These are phyloP conservation scores for Clohesyomyces aquaticus DNA, from an alignment of 495 filamentous ascomycete genomes.

Conservation along the genomic window DNA sequence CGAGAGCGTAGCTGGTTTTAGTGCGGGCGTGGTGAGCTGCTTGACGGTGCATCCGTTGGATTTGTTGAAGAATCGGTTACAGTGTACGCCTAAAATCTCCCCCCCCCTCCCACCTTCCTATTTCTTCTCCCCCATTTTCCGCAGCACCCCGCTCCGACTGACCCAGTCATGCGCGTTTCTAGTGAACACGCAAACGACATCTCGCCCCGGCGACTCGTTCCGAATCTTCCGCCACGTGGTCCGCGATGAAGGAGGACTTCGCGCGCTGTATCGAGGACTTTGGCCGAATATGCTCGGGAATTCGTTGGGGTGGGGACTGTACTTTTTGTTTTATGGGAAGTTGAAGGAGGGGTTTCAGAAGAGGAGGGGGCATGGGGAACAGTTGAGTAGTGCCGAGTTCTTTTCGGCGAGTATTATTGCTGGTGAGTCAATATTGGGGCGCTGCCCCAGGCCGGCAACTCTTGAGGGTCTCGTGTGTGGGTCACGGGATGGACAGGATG, in stretches of 20 bases:
- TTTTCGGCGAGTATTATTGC: constrained; percentile 79
- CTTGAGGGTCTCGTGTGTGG: neutral
- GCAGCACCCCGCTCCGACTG: neutral
- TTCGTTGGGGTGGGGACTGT: constrained; percentile 85
- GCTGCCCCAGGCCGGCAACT: neutral
- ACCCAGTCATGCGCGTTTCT: constrained; percentile 1
- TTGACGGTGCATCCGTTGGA: constrained; percentile 86
- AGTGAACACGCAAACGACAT: constrained; percentile 41
- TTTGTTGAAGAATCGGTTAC: constrained; percentile 92
- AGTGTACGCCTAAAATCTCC: constrained; percentile 56
- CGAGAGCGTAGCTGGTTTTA: constrained; percentile 88
- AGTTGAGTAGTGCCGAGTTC: constrained; percentile 74
- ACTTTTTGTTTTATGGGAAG: constrained; percentile 75
- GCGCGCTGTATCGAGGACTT: constrained; percentile 83
- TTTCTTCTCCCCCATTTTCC: too few relatives aligned
- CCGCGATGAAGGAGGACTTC: constrained; percentile 60
- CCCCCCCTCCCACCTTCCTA: too few relatives aligned
- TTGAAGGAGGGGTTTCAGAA: constrained; percentile 56
- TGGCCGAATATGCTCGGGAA: constrained; percentile 91
- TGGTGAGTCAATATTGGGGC: constrained; percentile 52
- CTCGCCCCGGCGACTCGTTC: constrained; percentile 58
- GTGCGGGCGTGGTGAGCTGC: constrained; percentile 83
- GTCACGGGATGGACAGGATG: neutral
- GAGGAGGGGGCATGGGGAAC: constrained; percentile 30
- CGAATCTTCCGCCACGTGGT: constrained; percentile 60